Percentiles rank a stretch among this genome's conserved stretches.
Evolutionary conservation across 306 rosid genomes (phyloP).

Genomic region (Glycine tomentella): DNA sequence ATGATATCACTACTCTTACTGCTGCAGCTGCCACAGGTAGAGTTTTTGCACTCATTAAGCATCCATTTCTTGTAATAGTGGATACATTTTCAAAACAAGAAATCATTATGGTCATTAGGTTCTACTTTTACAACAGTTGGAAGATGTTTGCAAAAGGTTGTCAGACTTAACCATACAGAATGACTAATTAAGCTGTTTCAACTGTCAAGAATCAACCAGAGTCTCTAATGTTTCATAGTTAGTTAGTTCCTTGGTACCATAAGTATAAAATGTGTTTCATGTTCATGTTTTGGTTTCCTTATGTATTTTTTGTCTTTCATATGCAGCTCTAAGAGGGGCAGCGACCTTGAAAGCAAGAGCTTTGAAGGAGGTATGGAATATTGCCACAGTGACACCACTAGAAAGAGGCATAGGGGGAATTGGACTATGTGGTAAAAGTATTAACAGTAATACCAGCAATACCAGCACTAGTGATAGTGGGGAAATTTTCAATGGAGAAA

Average conservation of each 20-base stretch:
- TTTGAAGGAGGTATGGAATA: constrained; percentile 83
- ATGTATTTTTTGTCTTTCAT: background rate
- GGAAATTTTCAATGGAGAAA: constrained; percentile 58
- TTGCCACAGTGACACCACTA: constrained; percentile 78
- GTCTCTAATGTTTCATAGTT: background rate
- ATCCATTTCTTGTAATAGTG: background rate
- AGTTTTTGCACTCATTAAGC: background rate
- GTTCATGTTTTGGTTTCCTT: background rate
- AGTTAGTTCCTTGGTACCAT: background rate
- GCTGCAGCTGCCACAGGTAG: constrained; percentile 99
- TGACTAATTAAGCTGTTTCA: constrained; percentile 2
- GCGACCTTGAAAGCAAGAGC: constrained; percentile 90
- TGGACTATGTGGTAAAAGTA: constrained; percentile 58
- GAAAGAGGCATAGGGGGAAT: constrained; percentile 71
- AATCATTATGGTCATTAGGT: background rate
- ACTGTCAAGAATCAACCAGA: background rate
- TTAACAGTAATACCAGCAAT: constrained; percentile 38
- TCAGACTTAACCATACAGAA: background rate
- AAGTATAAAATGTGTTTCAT: background rate
- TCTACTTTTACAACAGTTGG: no score
- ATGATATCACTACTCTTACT: constrained; percentile 88
- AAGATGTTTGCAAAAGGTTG: background rate
- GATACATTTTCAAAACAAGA: constrained; percentile 1
- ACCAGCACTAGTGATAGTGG: constrained; percentile 61
- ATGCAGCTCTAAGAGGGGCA: constrained; percentile 89